Conservation (phyloP, 352 stramenopile genomes). For the Phytophthora cryptogea region DNA sequence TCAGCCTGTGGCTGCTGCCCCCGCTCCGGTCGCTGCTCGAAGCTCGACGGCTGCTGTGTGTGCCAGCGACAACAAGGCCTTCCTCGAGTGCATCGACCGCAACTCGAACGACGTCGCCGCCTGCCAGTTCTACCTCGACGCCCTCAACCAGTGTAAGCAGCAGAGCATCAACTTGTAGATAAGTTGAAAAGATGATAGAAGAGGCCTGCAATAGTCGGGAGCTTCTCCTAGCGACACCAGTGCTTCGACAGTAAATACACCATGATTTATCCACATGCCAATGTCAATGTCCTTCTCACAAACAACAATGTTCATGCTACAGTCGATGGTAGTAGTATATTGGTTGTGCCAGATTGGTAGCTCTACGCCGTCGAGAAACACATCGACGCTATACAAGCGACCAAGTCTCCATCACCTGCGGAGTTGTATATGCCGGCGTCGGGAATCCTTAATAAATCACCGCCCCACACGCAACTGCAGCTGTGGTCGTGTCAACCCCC, state of each 20-base stretch:
- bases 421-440: slow-evolving; percentile 8
- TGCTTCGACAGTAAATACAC: slow-evolving; percentile 9
- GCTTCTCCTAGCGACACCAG: neutral
- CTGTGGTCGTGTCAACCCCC: slow-evolving; percentile 4
- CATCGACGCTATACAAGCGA: neutral
- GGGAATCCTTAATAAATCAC: slow-evolving; percentile 29
- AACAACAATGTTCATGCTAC: neutral
- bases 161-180: slow-evolving; percentile 62
- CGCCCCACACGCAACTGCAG: slow-evolving; percentile 5
- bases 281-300: neutral
- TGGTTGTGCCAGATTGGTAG: neutral
- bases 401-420: neutral
- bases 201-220: neutral
- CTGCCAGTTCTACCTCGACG: slow-evolving; percentile 88
- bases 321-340: slow-evolving; percentile 23
- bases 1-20: slow-evolving; percentile 21
- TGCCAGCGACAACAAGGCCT: slow-evolving; percentile 70
- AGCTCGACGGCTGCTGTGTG: slow-evolving; percentile 42
- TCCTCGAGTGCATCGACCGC: slow-evolving; percentile 79
- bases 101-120: slow-evolving; percentile 79
- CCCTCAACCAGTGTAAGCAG: slow-evolving; percentile 85
- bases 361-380: neutral
- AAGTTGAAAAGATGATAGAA: neutral
- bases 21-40: slow-evolving; percentile 12
- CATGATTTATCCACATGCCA: slow-evolving; percentile 24